phyloP scores from a whole-genome alignment of 2,329 filamentous ascomycete species.

The Drechslera avenae region DNA sequence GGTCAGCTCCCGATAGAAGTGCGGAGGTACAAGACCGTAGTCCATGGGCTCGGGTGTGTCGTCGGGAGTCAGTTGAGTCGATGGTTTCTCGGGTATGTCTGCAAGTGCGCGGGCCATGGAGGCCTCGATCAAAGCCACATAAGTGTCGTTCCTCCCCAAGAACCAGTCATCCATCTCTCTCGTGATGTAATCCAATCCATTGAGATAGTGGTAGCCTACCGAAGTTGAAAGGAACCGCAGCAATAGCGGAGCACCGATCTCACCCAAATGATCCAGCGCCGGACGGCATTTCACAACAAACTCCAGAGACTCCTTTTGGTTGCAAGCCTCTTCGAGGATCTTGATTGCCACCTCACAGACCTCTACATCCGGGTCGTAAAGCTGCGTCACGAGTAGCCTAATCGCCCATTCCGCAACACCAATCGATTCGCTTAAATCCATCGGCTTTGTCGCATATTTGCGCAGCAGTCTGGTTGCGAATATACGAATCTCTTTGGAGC shows the following conservation, averaged over 20 bases:
- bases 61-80: constrained; percentile 50
- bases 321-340: constrained; percentile 96
- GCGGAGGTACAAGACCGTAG: constrained; percentile 76
- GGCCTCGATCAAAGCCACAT: constrained; percentile 93
- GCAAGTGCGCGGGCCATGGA: constrained; percentile 85
- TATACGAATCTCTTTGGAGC: constrained; percentile 88
- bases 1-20: constrained; percentile 95
- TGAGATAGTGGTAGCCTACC: constrained; percentile 95
- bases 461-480: constrained; percentile 84
- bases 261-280: constrained; percentile 90
- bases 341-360: constrained; percentile 96
- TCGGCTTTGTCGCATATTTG: constrained; percentile 75
- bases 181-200: constrained; percentile 96
- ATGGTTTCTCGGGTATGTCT: constrained; percentile 62
- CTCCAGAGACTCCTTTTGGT: constrained; percentile 86
- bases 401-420: constrained; percentile 93
- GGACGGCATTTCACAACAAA: constrained; percentile 97
- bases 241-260: constrained; percentile 92
- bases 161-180: constrained; percentile 99
- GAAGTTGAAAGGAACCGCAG: constrained; percentile 93
- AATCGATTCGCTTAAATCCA: constrained; percentile 50
- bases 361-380: constrained; percentile 96
- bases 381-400: constrained; percentile 91
- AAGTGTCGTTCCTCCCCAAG: constrained; percentile 92
- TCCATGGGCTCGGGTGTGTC: constrained; percentile 55